Evolutionary conservation across 2,329 filamentous ascomycete species (phyloP), one percentile per base, ranked within the genome.

Genomic region (Aspergillus versicolor): DNA sequence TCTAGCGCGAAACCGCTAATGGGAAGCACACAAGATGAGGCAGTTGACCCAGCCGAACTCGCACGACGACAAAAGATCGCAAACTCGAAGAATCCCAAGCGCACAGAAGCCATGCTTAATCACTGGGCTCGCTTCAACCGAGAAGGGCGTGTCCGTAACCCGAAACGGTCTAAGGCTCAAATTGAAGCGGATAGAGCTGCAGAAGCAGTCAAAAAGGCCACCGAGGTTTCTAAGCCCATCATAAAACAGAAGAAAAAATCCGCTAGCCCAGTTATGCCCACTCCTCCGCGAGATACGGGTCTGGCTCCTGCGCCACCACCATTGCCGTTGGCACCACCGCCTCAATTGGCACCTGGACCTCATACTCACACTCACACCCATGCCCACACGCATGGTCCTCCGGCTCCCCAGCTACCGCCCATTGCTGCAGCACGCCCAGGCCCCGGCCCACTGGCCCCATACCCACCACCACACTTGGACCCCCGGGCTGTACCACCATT

Each of bases 31-130:
- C 58, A 59, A 19, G 64, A 56, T 12, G 69, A 70, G 19, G 57
- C 64, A 12, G 45, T 72, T 22, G 68, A 69, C 38, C 56, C 66
- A 13, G 60, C 60, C 3, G 73, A 75, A 44, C 60, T 71, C 30
- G 70, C 69, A 17, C 70, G 72, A 46, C 72, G 67, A 17, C 64
- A 72, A 48, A 76, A 76, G 59, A 76, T 77, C 43, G 66, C 68
- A 43, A 74, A 76, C 53, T 77, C 75, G 19, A 77, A 77, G 63
- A 77, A 77, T 48, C 75, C 75, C 5, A 75, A 75, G 56, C 69
- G 75, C 27, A 77, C 75, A 8, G 73, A 76, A 61, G 75, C 75
- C 43, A 77, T 77, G 75, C 69, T 77, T 24, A 73, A 77, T 57
- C 75, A 77, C 61, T 77, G 75, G 75, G 73, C 69, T 19, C 73